phyloP scores from a whole-genome alignment of 2,329 filamentous ascomycete genomes.

The Dothiorella sarmentorum region DNA sequence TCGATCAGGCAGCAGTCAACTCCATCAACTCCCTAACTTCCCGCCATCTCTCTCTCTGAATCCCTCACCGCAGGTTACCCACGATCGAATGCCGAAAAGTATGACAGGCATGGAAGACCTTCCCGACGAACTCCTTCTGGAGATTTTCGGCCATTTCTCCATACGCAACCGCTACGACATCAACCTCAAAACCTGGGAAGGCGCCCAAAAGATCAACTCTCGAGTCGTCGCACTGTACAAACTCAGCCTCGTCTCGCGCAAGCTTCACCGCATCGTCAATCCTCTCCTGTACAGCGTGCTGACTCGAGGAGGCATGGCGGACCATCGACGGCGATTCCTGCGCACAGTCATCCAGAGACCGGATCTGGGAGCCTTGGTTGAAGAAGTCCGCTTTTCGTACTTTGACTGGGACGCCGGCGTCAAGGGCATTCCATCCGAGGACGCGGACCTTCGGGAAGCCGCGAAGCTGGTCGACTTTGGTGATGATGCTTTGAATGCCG shows the following conservation, averaged over 20 bases:
- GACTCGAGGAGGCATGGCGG: background rate
- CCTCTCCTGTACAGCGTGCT: background rate
- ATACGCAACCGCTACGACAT: background rate
- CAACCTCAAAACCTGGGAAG: conserved; percentile 2
- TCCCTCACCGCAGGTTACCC: too few relatives aligned
- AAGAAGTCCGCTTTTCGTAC: background rate
- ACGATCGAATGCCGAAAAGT: too few relatives aligned
- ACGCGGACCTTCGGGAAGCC: background rate
- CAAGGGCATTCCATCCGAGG: background rate
- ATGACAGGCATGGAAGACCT: background rate
- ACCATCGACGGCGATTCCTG: background rate
- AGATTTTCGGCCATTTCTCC: background rate
- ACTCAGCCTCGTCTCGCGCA: background rate
- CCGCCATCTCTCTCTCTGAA: too few relatives aligned
- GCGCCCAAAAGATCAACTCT: background rate
- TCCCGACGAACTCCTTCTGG: background rate
- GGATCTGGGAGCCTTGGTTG: background rate
- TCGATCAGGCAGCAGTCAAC: conserved; percentile 3
- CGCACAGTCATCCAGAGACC: background rate
- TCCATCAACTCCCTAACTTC: too few relatives aligned
- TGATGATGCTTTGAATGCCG: background rate
- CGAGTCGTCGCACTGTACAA: background rate
- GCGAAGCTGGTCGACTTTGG: background rate
- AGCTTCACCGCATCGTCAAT: background rate
- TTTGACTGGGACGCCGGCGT: background rate